A percentile compares a stretch with the other conserved stretches of the same genome.
phyloP scores from a whole-genome alignment of 495 filamentous ascomycete species.

The Bacidia rubella region DNA sequence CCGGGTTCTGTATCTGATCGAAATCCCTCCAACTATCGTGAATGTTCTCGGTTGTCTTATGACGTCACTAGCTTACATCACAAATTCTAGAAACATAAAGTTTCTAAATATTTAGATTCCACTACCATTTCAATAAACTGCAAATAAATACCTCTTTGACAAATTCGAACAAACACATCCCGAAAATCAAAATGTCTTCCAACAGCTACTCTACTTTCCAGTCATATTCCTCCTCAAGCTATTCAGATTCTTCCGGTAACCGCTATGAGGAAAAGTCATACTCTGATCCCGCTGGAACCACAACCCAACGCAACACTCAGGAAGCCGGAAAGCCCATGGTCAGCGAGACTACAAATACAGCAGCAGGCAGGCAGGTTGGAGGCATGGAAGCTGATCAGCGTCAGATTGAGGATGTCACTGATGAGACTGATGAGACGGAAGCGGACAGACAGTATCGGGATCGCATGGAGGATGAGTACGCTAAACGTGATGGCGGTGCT shows the following conservation, averaged over 20 bases:
- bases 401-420: constrained; percentile 10
- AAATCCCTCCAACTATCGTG: background rate
- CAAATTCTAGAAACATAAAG: too few species aligned
- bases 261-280: constrained; percentile 9
- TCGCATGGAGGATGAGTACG: constrained; percentile 28
- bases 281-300: constrained; percentile 15
- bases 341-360: constrained; percentile 10
- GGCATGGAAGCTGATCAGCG: background rate
- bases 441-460: constrained; percentile 15
- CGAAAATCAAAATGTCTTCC: constrained; percentile 5
- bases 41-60: background rate
- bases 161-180: background rate
- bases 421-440: constrained; percentile 5
- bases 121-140: too few species aligned
- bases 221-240: constrained; percentile 14
- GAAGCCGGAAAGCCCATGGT: constrained; percentile 14
- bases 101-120: too few species aligned
- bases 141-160: too few species aligned
- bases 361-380: constrained; percentile 10
- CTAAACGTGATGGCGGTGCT: constrained; percentile 27
- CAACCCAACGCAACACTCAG: constrained; percentile 14
- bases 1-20: constrained; percentile 59
- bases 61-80: background rate
- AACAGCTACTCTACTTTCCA: constrained; percentile 13
- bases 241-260: constrained; percentile 13